Base-by-base conservation (phyloP, 31 red algal species). In the Asparagopsis taxiformis region DNA sequence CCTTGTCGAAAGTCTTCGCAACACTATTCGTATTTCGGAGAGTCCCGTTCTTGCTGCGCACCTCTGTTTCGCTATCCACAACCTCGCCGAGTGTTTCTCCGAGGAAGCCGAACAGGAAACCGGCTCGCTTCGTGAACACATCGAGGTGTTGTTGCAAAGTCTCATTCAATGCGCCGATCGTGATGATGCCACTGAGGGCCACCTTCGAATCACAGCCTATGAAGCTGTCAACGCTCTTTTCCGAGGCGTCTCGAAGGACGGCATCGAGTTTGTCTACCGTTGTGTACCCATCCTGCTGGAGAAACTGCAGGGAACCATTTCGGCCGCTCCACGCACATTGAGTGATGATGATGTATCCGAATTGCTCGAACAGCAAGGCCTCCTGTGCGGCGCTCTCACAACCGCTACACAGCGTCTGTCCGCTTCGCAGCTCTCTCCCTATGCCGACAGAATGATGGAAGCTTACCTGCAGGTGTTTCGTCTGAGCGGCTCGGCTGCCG, bases 61-160 rank as follows among this genome's bases (percentile, higher is more conserved):
- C 39, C 77, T 83, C 55, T 94, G 91, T 44, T 89, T 68, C 46
- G 91, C 91, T 43, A 75, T 95, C 46, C 91, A 95, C 56, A 94
- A 95, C 41, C 55, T 94, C 15, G 91, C 88, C 16, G 91, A 84
- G 2, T 41, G 73, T 25, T 92, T 86, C 49, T 62, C 26, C 43
- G 70, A 59, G 16, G 91, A 91, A 15, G 56, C 51, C 3, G 83
- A 77, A 3, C 53, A 77, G 30, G 74, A 75, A 43, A 75, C 62
- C 26, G 78, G 80, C 19, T 66, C 70, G 3, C 39, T 98, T 55
- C 36, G 54, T 16, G 49, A 56, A 4, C 74, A 85, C 60, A 46
- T 79, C 5, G 70, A 89, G 52, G 60, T 53, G 23, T 59, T 99
- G 3, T 48, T 94, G 28, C 39, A 53, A 24, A 55, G 56, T 41